These are phyloP conservation scores for Acer saccharum DNA, from an alignment of 345 rosid genomes.

Conservation along the genomic window DNA sequence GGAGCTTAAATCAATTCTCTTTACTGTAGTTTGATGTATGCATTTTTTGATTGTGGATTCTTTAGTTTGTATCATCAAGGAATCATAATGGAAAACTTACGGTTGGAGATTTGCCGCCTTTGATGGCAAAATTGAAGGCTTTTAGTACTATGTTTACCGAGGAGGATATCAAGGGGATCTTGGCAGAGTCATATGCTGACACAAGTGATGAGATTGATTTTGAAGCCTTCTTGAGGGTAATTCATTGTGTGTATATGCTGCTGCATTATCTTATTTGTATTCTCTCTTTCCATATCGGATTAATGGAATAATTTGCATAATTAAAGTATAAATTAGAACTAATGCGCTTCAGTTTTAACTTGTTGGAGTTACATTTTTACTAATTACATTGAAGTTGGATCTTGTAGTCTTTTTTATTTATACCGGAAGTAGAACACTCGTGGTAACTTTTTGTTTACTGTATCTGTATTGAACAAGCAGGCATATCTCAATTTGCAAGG, in stretches of 20 bases:
- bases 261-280: neutral
- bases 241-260: constrained; percentile 13
- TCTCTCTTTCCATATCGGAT: neutral
- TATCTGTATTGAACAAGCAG: constrained; percentile 45
- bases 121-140: constrained; percentile 68
- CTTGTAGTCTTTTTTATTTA: neutral
- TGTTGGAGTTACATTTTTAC: neutral
- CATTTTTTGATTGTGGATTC: constrained; percentile 13
- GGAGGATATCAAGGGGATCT: constrained; percentile 58
- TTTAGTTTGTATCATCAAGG: constrained; percentile 60
- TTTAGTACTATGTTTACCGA: constrained; percentile 53
- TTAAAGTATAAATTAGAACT: neutral
- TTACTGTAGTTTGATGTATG: neutral
- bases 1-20: neutral
- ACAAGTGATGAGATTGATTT: constrained; percentile 54
- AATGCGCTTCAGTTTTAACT: neutral
- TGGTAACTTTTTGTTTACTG: too few species aligned
- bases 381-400: constrained; percentile 8
- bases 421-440: constrained; percentile 2
- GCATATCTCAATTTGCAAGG: constrained; percentile 62
- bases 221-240: constrained; percentile 82
- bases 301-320: neutral
- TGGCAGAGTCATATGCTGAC: constrained; percentile 47
- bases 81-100: constrained; percentile 66
- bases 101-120: constrained; percentile 55